These are phyloP conservation scores for Hortiboletus campestris DNA, from an alignment of 768 basidiomycete genomes.

Conservation along the genomic window DNA sequence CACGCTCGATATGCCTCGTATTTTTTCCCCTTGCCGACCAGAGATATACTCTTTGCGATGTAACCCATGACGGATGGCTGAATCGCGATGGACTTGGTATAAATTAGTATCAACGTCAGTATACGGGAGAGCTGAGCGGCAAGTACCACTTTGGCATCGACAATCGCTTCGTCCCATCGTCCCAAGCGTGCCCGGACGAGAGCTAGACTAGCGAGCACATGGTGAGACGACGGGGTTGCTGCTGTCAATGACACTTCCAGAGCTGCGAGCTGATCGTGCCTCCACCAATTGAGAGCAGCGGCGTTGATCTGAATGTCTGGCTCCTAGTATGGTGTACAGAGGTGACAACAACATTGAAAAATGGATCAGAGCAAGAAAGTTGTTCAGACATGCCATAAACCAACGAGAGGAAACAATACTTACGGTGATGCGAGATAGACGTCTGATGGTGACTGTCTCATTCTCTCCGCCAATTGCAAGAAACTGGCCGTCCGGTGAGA, in stretches of 20 bases:
- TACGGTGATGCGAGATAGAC: not conserved
- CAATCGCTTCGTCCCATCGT: slow-evolving; percentile 1
- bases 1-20: not conserved
- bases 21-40: not conserved
- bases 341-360: no score
- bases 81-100: not conserved
- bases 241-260: not conserved
- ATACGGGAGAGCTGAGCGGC: not conserved
- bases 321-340: not conserved
- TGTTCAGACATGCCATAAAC: not conserved
- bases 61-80: no score
- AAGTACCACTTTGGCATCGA: slow-evolving; percentile 1
- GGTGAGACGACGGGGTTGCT: not conserved
- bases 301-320: not conserved
- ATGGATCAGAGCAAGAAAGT: no score
- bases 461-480: not conserved
- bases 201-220: slow-evolving; percentile 1
- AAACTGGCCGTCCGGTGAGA: not conserved
- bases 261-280: not conserved
- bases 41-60: slow-evolving; percentile 2
- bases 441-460: not conserved
- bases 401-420: not conserved
- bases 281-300: not conserved
- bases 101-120: not conserved
- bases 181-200: slow-evolving; percentile 2